Percentiles rank a stretch among this genome's conserved stretches.
These are phyloP conservation scores for Xylaria sp. DNA, from an alignment of 2,329 filamentous ascomycete genomes.

Conservation along the genomic window DNA sequence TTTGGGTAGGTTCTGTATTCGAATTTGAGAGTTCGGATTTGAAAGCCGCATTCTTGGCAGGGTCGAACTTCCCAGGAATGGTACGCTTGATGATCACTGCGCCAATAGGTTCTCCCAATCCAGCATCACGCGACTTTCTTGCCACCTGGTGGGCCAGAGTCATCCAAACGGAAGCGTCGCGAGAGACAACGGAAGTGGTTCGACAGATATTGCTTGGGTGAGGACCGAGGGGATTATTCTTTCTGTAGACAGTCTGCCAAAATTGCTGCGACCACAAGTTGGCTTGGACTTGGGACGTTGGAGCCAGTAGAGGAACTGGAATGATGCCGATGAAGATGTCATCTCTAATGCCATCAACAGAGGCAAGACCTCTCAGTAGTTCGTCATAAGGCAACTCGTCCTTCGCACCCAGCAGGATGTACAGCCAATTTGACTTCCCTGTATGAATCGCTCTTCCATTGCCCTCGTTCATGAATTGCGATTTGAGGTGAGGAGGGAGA, in stretches of 20 bases:
- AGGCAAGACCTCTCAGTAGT: conserved; percentile 59
- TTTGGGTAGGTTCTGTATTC: conserved; percentile 27
- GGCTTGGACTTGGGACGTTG: conserved; percentile 80
- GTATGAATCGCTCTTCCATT: conserved; percentile 67
- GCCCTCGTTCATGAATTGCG: conserved; percentile 69
- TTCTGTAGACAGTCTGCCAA: conserved; percentile 87
- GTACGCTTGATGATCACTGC: conserved; percentile 77
- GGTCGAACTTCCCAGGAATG: conserved; percentile 44
- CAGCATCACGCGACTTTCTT: conserved; percentile 63
- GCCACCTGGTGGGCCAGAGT: conserved; percentile 73
- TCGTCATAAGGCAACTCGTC: conserved; percentile 64
- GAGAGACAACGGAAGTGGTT: conserved; percentile 73
- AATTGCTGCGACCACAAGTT: conserved; percentile 78
- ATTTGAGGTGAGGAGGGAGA: conserved; percentile 72
- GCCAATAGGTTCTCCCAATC: conserved; percentile 75
- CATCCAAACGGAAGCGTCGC: conserved; percentile 73
- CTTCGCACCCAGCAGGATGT: conserved; percentile 65
- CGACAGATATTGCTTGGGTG: conserved; percentile 79
- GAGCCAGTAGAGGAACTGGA: conserved; percentile 76
- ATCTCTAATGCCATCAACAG: conserved; percentile 62
- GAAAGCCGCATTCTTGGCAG: conserved; percentile 26
- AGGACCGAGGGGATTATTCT: conserved; percentile 86
- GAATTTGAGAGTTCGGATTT: conserved; percentile 42
- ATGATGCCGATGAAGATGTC: conserved; percentile 69
- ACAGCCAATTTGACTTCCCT: conserved; percentile 69